These are phyloP conservation scores for Infundibulicybe gibba DNA, from an alignment of 768 basidiomycete genomes.

Conservation along the genomic window DNA sequence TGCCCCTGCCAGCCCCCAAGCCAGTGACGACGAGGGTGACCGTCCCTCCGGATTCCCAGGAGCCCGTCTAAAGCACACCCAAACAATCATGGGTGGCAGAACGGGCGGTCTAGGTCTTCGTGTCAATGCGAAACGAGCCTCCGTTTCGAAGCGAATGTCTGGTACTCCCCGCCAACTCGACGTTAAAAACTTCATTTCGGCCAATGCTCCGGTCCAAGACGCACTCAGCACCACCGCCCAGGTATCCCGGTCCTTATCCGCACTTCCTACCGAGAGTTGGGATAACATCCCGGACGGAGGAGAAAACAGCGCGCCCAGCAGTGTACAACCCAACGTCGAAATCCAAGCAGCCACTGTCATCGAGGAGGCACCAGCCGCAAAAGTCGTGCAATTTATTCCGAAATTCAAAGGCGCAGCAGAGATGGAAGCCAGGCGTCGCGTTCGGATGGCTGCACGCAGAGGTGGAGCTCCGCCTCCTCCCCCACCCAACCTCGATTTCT, in stretches of 20 bases:
- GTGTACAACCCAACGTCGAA: conserved; percentile 32
- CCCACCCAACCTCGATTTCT: conserved; percentile 39
- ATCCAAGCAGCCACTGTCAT: conserved; percentile 35
- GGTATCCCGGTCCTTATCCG: conserved; percentile 21
- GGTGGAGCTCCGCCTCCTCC: conserved; percentile 33
- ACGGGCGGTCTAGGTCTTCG: conserved; percentile 76
- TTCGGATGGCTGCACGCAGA: conserved; percentile 63
- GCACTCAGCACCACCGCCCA: conserved; percentile 25
- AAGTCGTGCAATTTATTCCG: conserved; percentile 63
- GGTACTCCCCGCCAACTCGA: conserved; percentile 28
- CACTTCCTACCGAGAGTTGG: conserved; percentile 24
- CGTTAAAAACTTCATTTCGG: conserved; percentile 31
- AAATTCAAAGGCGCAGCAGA: conserved; percentile 83
- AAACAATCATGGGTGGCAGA: conserved; percentile 81
- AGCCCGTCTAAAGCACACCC: conserved; percentile 72
- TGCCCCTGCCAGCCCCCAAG: conserved; percentile 64
- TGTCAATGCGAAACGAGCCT: conserved; percentile 60
- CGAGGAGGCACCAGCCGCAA: conserved; percentile 43
- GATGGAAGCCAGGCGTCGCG: conserved; percentile 71
- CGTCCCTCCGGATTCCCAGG: conserved; percentile 45
- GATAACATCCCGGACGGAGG: conserved; percentile 7
- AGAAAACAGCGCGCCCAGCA: conserved; percentile 10
- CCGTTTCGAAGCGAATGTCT: conserved; percentile 49
- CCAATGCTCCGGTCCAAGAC: conserved; percentile 28
- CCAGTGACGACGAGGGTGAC: conserved; percentile 67